Base-by-base conservation (phyloP, 1,284 basidiomycete species). In the Ceratobasidium sp. region DNA sequence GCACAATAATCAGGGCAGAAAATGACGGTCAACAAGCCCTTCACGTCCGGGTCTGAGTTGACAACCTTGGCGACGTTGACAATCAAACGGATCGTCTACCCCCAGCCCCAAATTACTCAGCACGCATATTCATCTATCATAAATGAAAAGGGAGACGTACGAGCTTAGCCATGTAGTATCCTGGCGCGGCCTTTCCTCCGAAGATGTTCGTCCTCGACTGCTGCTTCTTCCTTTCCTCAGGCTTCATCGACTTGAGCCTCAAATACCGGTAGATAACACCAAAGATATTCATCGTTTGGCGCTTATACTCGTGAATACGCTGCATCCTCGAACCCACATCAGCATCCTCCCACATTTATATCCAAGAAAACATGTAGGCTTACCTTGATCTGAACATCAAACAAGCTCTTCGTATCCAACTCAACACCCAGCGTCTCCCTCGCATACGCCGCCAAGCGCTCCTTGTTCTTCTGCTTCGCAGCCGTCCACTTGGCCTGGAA, bases 311-410 rank as follows among this genome's bases (percentile, higher is more conserved):
- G 72, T 94, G 91, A 77, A 95, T 81, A 77, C 92, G 88, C 89
- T 67, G 18, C 21, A 44, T 91, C 76, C 28, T n/a, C n/a, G n/a
- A n/a, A 35, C 41, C 5, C 3, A 16, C 26, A 28, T 61, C 43
- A 61, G 58, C 47, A 41, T 69, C 54, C 23, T 66, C 50, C 8
- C 73, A 32, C 26, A 11, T n/a, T n/a, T n/a, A n/a, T n/a, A n/a
- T n/a, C n/a, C n/a, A n/a, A 67, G 44, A 61, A 30, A 26, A 18
- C 5, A 52, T 5, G 46, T 57, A 26, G 57, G 77, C 83, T 5
- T 73, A 92, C 90, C 87, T 96, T 97, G 79, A 95, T 93, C 82
- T 97, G 95, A 18, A 96, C 91, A 79, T 96, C 94, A 79, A 96
- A 97, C 86, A 97, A 47, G 23, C 71, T 94, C 67, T 90, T 84